Conservation (phyloP, 2,329 filamentous ascomycete genomes). For the Penicillium verrucosum region DNA sequence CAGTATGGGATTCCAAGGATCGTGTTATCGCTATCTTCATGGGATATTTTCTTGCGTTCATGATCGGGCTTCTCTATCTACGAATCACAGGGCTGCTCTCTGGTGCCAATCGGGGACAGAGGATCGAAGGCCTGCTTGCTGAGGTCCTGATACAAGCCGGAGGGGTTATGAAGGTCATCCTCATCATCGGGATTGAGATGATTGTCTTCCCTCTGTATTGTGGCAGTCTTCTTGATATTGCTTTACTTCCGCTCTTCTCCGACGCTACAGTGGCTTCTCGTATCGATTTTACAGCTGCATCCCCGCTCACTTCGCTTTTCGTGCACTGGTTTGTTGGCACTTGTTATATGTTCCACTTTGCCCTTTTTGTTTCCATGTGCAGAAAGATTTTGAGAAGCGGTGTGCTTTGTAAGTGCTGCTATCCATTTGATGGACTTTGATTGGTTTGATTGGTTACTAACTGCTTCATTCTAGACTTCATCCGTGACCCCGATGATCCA, state of each 20-base stretch:
- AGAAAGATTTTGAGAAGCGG: slow-evolving; percentile 94
- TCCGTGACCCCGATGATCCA: slow-evolving; percentile 94
- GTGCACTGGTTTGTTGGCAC: slow-evolving; percentile 99
- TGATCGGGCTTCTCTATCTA: slow-evolving; percentile 75
- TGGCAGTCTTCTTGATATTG: slow-evolving; percentile 82
- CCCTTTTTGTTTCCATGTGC: slow-evolving; percentile 97
- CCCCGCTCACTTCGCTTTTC: slow-evolving; percentile 86
- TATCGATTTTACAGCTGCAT: slow-evolving; percentile 70
- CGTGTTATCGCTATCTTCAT: slow-evolving; percentile 70
- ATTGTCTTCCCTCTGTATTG: slow-evolving; percentile 95
- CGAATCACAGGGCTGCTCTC: slow-evolving; percentile 69
- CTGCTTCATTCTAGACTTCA: slow-evolving; percentile 65
- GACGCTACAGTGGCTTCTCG: slow-evolving; percentile 73
- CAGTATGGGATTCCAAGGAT: slow-evolving; percentile 68
- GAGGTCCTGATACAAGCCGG: slow-evolving; percentile 89
- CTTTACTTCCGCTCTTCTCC: slow-evolving; percentile 84
- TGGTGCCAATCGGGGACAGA: slow-evolving; percentile 51
- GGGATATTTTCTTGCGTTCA: slow-evolving; percentile 75
- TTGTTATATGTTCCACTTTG: slow-evolving; percentile 99
- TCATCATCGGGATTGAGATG: slow-evolving; percentile 99
- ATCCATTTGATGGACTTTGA: not conserved
- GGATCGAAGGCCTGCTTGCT: slow-evolving; percentile 67
- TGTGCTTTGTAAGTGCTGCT: slow-evolving; percentile 69
- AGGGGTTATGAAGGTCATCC: slow-evolving; percentile 93
- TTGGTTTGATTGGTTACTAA: slow-evolving; percentile 2